Base-by-base conservation (phyloP, 2,329 filamentous ascomycete species). In the Colletotrichum brevisporum region DNA sequence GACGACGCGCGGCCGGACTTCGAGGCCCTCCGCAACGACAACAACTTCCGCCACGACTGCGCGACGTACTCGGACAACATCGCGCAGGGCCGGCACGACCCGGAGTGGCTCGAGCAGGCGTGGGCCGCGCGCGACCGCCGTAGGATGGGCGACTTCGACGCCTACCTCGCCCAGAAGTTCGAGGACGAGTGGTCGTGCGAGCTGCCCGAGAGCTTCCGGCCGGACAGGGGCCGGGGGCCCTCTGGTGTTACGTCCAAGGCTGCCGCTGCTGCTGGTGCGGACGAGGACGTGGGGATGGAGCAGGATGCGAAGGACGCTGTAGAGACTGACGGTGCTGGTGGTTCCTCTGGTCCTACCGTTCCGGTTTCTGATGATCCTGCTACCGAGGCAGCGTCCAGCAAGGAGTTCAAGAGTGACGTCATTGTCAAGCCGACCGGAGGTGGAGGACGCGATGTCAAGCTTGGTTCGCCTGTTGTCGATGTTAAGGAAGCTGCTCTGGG, bases 61-160 rank as follows among this genome's bases (percentile, higher is more conserved):
- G 82, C 82, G 1, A 79, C 78, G 5, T 86, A 85, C 72, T 79
- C 80, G 15, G 81, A 83, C 26, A 81, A 87, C 71, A 76, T 89
- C 18, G 71, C 75, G 5, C 76, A 79, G 43, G 87, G 87, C 4
- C 82, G 81, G 41, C 85, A 88, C 66, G 86, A 89, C 71, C 80
- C 82, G 1, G 80, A 82, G 15, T 89, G 87, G 87, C 81, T 90
- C 8, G 77, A 74, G 16, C 79, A 84, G 63, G 87, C 88, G 1
- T 88, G 84, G 80, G 75, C 75, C 4, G 87, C 88, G 0, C 85
- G 88, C 69, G 79, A 82, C 62, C 79, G 81, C 73, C 84, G 86
- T 63, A 79, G 78, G 58, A 74, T 78, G 1, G 88, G 88, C 5
- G 79, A 84, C 2, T 89, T 87, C 69, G 83, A 88, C 67, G 81